Conservation (phyloP, 345 rosid genomes). For the Rhodamnia argentea region DNA sequence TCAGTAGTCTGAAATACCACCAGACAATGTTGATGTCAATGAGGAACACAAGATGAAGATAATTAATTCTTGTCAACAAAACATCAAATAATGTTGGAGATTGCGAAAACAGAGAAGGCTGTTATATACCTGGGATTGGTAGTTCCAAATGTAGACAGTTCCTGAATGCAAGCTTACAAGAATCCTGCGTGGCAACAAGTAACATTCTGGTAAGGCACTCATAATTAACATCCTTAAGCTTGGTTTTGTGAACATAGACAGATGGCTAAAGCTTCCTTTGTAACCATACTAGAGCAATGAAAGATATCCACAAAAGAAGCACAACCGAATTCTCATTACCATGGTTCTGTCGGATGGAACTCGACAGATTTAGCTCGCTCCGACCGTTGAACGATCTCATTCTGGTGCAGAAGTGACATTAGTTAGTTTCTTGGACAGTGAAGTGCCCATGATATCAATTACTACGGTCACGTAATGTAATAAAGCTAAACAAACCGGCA, state of each 20-base stretch:
- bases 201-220: not conserved
- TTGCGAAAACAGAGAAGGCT: not conserved
- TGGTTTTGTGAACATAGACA: not conserved
- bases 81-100: not conserved
- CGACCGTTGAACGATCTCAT: conserved; percentile 37
- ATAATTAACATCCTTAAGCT: not conserved
- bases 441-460: not conserved
- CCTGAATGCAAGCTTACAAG: conserved; percentile 62
- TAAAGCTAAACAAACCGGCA: not conserved
- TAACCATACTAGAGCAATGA: not conserved
- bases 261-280: not conserved
- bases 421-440: not conserved
- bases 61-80: not conserved
- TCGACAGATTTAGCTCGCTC: conserved; percentile 67
- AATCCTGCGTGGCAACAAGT: conserved; percentile 32
- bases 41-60: not conserved
- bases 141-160: conserved; percentile 65
- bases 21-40: not conserved
- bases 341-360: conserved; percentile 64
- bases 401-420: conserved; percentile 28
- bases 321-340: not conserved
- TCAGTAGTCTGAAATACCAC: not conserved
- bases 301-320: not conserved
- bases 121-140: conserved; percentile 16
- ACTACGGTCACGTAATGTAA: not conserved